Evolutionary conservation across 257 asterid species (phyloP).

Genomic region (Solanum virginianum): DNA sequence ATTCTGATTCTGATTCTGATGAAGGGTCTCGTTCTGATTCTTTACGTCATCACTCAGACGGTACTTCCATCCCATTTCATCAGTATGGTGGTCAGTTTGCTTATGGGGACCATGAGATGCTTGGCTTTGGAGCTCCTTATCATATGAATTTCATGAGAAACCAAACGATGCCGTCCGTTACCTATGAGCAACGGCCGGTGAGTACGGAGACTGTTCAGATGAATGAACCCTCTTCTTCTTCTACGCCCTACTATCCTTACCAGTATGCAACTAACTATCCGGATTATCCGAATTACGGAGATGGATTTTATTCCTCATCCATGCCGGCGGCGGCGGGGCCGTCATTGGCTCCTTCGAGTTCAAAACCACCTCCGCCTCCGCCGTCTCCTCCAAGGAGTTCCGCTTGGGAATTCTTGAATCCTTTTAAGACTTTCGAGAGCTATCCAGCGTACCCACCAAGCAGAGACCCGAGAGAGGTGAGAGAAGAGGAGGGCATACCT

Average conservation of each 20-base stretch:
- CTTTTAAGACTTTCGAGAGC: conserved; percentile 65
- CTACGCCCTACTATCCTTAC: conserved; percentile 31
- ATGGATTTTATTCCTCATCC: conserved; percentile 14
- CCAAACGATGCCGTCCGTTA: conserved; percentile 51
- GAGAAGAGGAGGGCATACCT: conserved; percentile 99
- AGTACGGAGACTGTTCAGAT: conserved; percentile 49
- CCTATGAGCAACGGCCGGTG: conserved; percentile 61
- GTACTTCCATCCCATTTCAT: not conserved
- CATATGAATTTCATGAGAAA: conserved; percentile 63
- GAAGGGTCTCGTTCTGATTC: conserved; percentile 28
- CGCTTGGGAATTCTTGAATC: conserved; percentile 82
- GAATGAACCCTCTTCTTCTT: conserved; percentile 37
- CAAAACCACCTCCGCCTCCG: conserved; percentile 70
- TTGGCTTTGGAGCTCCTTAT: not conserved
- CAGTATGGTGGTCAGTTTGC: conserved; percentile 12
- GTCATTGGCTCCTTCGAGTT: conserved; percentile 4
- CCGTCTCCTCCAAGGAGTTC: conserved; percentile 72
- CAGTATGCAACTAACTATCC: conserved; percentile 8
- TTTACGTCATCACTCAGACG: conserved; percentile 21
- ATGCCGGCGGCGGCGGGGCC: not conserved
- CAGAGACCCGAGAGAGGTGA: conserved; percentile 66
- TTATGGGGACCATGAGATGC: not conserved
- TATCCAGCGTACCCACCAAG: conserved; percentile 62
- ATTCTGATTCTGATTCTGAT: conserved; percentile 40
- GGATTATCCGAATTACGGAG: conserved; percentile 31